Base-by-base conservation (phyloP, 768 basidiomycete genomes). In the Botryobasidium botryosum region DNA sequence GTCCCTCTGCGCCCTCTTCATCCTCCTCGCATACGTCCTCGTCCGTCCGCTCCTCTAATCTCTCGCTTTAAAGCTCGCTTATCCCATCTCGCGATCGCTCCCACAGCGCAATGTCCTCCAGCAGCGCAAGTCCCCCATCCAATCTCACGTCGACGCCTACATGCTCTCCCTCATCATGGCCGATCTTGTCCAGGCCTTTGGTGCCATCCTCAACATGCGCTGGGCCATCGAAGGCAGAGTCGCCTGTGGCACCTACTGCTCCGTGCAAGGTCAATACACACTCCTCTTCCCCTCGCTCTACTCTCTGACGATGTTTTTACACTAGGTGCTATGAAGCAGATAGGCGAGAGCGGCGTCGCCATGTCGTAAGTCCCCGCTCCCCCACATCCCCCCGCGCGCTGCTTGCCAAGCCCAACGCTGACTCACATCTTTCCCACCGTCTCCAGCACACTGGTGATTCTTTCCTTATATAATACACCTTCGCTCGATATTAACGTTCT, bases 101-200 rank as follows among this genome's bases (percentile, higher is more conserved):
- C 25, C 15, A 6, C 40, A 47, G 46, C 46, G 46, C 23, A 47
- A 47, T 33, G 27, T 47, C 17, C 32, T 47, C 27, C 21, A 42
- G n/a, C 33, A 44, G 26, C n/a, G 39, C 7, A 20, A 28, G n/a
- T 21, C 40, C 10, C 46, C 46, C 3, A 47, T 47, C 17, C 39
- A 40, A 5, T 41, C 46, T n/a, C 46, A 47, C 40, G 40, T 47
- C 15, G 46, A 47, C 27, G 46, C 27, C 4, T 47, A 47, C 27
- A 47, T 47, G 39, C 38, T 47, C 24, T 47, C 46, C 6, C 46
- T 47, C 27, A 12, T 47, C 28, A 41, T 47, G 26, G 46, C 46
- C n/a, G 46, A 47, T 27, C 46, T 47, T 3, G 17, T 47, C 10
- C 46, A 47, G 42, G 46, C 39, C 24, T 24, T 47, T 15, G 46